phyloP scores from a whole-genome alignment of 31 red algal genomes.

The Odonthalia washingtoniensis region DNA sequence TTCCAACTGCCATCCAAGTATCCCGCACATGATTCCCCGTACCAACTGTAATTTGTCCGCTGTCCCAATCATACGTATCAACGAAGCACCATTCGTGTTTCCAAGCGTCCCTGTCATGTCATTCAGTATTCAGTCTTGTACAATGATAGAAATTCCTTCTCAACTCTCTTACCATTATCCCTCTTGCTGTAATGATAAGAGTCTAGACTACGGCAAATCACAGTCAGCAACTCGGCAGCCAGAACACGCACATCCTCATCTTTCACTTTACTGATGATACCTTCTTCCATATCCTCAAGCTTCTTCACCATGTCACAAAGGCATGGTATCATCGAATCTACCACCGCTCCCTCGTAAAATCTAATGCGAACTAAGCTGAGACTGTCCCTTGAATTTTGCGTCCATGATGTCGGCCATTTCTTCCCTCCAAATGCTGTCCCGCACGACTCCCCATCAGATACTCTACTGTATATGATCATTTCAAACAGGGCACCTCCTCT shows the following conservation, averaged over 20 bases:
- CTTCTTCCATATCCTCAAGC: constrained; percentile 63
- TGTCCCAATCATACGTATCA: constrained; percentile 75
- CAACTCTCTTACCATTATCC: constrained; percentile 48
- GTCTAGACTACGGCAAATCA: constrained; percentile 74
- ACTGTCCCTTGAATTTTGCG: constrained; percentile 71
- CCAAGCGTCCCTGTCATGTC: constrained; percentile 71
- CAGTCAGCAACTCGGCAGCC: constrained; percentile 73
- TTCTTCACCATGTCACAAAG: constrained; percentile 52
- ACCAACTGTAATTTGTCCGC: constrained; percentile 57
- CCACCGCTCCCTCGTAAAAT: constrained; percentile 66
- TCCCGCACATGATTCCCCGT: neutral
- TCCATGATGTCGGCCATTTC: constrained; percentile 88
- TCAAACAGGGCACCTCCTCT: too few species aligned
- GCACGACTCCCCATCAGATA: constrained; percentile 78
- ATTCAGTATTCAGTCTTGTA: constrained; percentile 25
- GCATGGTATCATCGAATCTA: constrained; percentile 54
- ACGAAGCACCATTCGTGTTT: too few species aligned
- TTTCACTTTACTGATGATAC: constrained; percentile 68
- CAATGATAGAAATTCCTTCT: constrained; percentile 28
- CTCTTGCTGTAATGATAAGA: constrained; percentile 36
- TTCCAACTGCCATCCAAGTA: constrained; percentile 56
- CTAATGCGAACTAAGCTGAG: constrained; percentile 74
- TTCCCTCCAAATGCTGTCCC: constrained; percentile 74
- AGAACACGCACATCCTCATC: constrained; percentile 78
- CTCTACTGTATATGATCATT: too few species aligned